Percentiles rank a stretch among this genome's conserved stretches.
Evolutionary conservation across 2,329 filamentous ascomycete species (phyloP).

Genomic region (Aspergillus hiratsukae): DNA sequence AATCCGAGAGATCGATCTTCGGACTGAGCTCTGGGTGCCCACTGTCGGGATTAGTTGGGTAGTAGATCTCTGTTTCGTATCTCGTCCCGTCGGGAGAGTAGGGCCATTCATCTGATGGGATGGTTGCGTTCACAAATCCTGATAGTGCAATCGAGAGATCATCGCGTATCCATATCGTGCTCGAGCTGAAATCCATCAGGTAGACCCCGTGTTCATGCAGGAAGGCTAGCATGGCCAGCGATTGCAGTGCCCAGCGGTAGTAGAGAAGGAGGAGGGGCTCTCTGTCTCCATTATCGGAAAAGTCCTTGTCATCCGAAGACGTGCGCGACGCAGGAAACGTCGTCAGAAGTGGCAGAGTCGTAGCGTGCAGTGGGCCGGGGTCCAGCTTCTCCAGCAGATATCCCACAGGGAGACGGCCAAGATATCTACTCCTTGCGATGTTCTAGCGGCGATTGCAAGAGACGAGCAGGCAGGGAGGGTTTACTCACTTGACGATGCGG

Average conservation of each 20-base stretch:
- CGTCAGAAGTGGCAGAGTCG: slow-evolving; percentile 1
- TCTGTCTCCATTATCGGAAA: not conserved
- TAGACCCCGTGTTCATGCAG: slow-evolving; percentile 1
- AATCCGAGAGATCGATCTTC: slow-evolving; percentile 5
- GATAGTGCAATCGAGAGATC: slow-evolving; percentile 3
- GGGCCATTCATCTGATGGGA: slow-evolving; percentile 5
- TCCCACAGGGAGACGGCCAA: slow-evolving; percentile 4
- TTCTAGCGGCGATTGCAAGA: not conserved
- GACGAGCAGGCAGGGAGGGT: not conserved
- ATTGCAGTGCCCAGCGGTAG: slow-evolving; percentile 8
- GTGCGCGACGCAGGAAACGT: slow-evolving; percentile 1
- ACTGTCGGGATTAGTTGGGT: not conserved
- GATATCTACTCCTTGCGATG: slow-evolving; percentile 2
- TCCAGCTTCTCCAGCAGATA: slow-evolving; percentile 6
- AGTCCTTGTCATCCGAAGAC: not conserved
- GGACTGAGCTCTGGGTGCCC: not conserved
- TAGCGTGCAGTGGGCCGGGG: not conserved
- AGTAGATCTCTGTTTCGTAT: slow-evolving; percentile 2
- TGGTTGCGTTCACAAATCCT: slow-evolving; percentile 1
- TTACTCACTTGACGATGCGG: slow-evolving; percentile 2
- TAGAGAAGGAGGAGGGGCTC: slow-evolving; percentile 6
- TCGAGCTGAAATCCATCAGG: slow-evolving; percentile 3
- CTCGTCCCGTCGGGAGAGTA: slow-evolving; percentile 2
- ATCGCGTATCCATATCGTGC: slow-evolving; percentile 4
- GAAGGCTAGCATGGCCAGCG: slow-evolving; percentile 1